Base-by-base conservation (phyloP, 306 rosid species). In the Castanea mollissima region DNA sequence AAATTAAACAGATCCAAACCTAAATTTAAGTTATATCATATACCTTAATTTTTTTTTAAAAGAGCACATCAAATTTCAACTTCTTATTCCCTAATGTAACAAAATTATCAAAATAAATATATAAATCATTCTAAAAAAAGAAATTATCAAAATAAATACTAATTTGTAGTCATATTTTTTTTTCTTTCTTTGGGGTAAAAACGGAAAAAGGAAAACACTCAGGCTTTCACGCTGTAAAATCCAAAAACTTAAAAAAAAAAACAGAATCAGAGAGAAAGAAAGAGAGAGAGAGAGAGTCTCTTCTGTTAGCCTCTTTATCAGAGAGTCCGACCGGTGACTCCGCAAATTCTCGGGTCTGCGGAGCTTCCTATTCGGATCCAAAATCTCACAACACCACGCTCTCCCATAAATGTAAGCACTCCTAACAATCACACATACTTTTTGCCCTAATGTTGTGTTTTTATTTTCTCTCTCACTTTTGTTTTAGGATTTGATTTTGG, bases 291-390 rank as follows among this genome's bases (percentile, higher is more conserved):
- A 21, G 54, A 49, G 41, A 4, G 41, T 35, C 0, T 49, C 54
- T 49, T 12, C 15, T 49, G 54, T 49, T 41, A 41, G 12, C 46
- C 46, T 41, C 21, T 16, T 58, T 31, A 4, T 16, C 4, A 64
- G 64, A 64, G 64, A 54, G 64, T 32, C 73, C 51, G 79, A 27
- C 79, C 51, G 79, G 34, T 62, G 64, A 65, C 27, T 29, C 64
- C 34, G 63, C 35, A 1, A 18, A 13, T 56, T 78, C 29, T 38
- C 58, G 46, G 69, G 59, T 52, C 56, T 56, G 56, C 34, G 64
- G 64, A 51, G 67, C 52, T 34, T 20, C n/a, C n/a, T n/a, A 15
- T 52, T 67, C 41, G 49, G 34, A 27, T 55, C 55, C 75, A 71
- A 23, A 23, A 11, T 67, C 49, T 38, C 72, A 59, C 54, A 9